Conservation (phyloP, 495 filamentous ascomycete species). For the Letharia columbiana region DNA sequence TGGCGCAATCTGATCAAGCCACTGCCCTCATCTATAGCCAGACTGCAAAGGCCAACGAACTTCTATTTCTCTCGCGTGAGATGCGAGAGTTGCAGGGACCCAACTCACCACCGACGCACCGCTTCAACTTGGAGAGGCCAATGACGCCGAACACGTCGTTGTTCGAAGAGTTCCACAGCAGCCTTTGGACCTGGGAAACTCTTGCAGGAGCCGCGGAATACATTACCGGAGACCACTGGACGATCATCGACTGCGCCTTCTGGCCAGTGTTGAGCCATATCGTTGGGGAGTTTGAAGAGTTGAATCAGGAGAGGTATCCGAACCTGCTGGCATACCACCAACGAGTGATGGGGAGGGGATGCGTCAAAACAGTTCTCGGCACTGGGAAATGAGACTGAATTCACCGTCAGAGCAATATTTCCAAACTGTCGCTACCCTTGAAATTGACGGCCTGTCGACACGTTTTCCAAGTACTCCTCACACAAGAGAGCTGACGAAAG, state of each 20-base stretch:
- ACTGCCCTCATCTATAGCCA: conserved; percentile 32
- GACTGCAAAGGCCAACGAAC: conserved; percentile 33
- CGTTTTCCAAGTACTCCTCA: background rate
- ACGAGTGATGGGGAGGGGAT: conserved; percentile 41
- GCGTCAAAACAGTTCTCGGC: conserved; percentile 32
- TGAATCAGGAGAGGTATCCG: conserved; percentile 31
- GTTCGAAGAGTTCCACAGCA: conserved; percentile 28
- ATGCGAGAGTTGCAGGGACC: conserved; percentile 16
- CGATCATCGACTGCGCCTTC: conserved; percentile 60
- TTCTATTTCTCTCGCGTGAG: conserved; percentile 34
- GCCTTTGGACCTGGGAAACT: conserved; percentile 43
- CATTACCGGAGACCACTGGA: conserved; percentile 46
- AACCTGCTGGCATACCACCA: conserved; percentile 48
- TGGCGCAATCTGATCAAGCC: conserved; percentile 26
- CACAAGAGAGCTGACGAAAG: background rate
- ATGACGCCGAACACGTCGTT: conserved; percentile 14
- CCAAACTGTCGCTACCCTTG: background rate
- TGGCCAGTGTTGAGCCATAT: conserved; percentile 64
- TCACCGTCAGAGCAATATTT: background rate
- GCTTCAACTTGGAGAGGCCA: conserved; percentile 17
- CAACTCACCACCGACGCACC: conserved; percentile 14
- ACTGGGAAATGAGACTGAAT: background rate
- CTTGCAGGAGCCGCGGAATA: conserved; percentile 41
- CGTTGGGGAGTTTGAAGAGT: conserved; percentile 29
- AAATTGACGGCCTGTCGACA: background rate